A percentile compares a stretch with the other conserved stretches of the same genome.
Evolutionary conservation across 805 yeast species (phyloP).

Genomic region (Nakazawaea peltata): DNA sequence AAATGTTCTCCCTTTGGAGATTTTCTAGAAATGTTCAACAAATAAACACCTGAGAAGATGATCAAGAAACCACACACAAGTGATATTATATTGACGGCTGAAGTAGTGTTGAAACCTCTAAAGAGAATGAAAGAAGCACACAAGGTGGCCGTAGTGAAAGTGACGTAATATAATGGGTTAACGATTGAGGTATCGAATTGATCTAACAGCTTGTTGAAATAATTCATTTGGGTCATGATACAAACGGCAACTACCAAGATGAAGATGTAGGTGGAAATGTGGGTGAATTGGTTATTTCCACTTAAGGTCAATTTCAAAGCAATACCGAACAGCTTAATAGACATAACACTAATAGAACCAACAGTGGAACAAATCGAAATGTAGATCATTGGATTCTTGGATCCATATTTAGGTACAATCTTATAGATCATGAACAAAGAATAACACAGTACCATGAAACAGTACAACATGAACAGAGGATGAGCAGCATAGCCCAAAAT

Average conservation of each 20-base stretch:
- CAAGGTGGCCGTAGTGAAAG: conserved; percentile 84
- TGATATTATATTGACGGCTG: conserved; percentile 72
- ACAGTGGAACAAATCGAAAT: conserved; percentile 85
- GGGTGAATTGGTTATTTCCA: conserved; percentile 85
- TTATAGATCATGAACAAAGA: conserved; percentile 73
- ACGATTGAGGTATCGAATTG: conserved; percentile 91
- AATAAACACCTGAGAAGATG: conserved; percentile 81
- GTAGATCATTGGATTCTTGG: conserved; percentile 79
- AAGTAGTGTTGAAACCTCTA: conserved; percentile 79
- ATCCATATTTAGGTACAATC: conserved; percentile 76
- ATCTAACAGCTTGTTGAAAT: conserved; percentile 87
- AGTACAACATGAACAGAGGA: conserved; percentile 69
- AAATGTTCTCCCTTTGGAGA: conserved; percentile 37
- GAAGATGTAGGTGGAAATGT: conserved; percentile 77
- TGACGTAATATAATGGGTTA: conserved; percentile 83
- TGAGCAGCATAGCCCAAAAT: conserved; percentile 71
- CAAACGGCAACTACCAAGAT: conserved; percentile 71
- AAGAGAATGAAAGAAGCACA: conserved; percentile 81
- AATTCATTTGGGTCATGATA: conserved; percentile 87
- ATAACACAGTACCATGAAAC: conserved; percentile 53
- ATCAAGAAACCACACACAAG: conserved; percentile 78
- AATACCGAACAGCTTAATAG: conserved; percentile 89
- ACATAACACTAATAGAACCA: conserved; percentile 86
- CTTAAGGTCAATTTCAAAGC: conserved; percentile 77
- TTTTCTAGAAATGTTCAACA: conserved; percentile 71